Conservation (phyloP, 1,284 basidiomycete genomes). For the Lentinula novae-zelandiae region DNA sequence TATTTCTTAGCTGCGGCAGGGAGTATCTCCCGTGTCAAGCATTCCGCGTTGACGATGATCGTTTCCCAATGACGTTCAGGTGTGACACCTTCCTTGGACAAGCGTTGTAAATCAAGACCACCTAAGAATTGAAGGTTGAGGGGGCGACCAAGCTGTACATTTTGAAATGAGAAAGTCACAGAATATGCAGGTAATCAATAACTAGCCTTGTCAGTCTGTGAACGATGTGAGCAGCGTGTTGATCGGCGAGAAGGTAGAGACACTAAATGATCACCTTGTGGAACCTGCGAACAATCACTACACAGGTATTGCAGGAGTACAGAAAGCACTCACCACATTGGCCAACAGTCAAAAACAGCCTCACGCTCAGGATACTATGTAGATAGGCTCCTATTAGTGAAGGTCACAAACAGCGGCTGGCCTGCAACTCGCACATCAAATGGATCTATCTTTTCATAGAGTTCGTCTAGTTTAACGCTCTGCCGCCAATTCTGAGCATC, state of each 20-base stretch:
- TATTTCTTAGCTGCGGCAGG: constrained; percentile 56
- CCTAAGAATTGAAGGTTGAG: constrained; percentile 64
- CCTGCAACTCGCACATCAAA: constrained; percentile 42
- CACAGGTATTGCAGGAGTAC: neutral
- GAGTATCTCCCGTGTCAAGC: constrained; percentile 59
- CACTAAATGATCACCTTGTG: constrained; percentile 51
- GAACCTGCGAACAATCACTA: constrained; percentile 29
- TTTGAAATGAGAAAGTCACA: neutral
- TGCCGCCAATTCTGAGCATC: constrained; percentile 53
- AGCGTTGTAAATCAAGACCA: constrained; percentile 52
- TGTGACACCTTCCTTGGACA: constrained; percentile 51
- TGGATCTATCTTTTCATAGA: constrained; percentile 46
- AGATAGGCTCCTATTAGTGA: neutral
- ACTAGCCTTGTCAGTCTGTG: constrained; percentile 57
- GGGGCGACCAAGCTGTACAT: constrained; percentile 57
- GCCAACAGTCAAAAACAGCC: constrained; percentile 68
- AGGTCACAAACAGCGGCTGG: constrained; percentile 19
- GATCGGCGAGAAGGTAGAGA: neutral
- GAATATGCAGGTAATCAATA: neutral
- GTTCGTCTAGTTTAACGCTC: constrained; percentile 50
- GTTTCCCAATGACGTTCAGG: constrained; percentile 64
- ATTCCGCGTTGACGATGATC: constrained; percentile 59
- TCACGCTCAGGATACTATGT: constrained; percentile 63
- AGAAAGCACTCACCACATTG: constrained; percentile 40
- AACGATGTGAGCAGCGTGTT: neutral